phyloP scores from a whole-genome alignment of 768 basidiomycete species.

The Steccherinum ochraceum region DNA sequence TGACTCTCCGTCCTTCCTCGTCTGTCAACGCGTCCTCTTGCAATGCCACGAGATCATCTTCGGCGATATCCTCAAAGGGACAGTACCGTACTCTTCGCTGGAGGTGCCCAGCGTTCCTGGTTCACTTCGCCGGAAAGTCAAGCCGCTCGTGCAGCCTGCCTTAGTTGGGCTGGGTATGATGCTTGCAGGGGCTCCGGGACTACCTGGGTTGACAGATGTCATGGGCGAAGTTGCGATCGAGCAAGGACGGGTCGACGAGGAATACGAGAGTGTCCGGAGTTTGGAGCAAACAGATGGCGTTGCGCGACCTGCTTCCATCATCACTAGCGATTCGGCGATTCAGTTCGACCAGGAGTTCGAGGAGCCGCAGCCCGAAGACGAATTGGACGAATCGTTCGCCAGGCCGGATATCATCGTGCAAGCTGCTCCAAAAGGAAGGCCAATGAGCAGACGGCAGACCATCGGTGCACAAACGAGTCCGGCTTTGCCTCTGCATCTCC shows the following conservation, averaged over 20 bases:
- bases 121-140: constrained; percentile 58
- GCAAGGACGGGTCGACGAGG: constrained; percentile 74
- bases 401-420: constrained; percentile 1
- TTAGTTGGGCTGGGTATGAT: constrained; percentile 82
- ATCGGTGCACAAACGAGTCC: constrained; percentile 70
- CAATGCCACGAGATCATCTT: constrained; percentile 97
- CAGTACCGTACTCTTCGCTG: constrained; percentile 63
- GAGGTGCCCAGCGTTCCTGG: constrained; percentile 42
- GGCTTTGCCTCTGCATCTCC: constrained; percentile 56
- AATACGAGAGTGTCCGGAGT: constrained; percentile 29
- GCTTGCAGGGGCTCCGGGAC: constrained; percentile 67
- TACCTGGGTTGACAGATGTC: constrained; percentile 68
- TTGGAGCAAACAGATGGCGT: constrained; percentile 43
- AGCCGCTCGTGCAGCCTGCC: constrained; percentile 64
- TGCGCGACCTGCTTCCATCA: constrained; percentile 18
- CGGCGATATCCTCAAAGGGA: constrained; percentile 62
- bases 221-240: constrained; percentile 84
- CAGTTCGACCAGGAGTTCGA: constrained; percentile 42
- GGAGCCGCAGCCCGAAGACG: constrained; percentile 22
- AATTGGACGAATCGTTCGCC: constrained; percentile 12
- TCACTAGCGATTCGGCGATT: constrained; percentile 23
- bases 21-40: constrained; percentile 88
- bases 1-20: constrained; percentile 73
- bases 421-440: constrained; percentile 1
- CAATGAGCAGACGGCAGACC: constrained; percentile 33